phyloP scores from a whole-genome alignment of 2,329 filamentous ascomycete genomes.

The Penicillium oxalicum region DNA sequence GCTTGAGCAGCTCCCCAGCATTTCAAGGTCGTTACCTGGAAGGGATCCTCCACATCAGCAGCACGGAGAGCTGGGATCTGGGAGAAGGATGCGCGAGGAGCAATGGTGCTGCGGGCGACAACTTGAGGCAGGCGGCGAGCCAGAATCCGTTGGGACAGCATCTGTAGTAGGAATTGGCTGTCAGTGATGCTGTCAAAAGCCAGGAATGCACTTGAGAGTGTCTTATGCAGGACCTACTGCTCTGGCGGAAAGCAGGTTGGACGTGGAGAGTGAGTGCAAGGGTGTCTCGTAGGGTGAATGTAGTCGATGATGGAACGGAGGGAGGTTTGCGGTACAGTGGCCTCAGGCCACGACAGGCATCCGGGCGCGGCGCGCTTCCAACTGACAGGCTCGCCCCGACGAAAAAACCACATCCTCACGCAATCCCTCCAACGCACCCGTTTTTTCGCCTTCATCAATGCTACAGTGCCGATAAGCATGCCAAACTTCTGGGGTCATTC shows the following conservation, averaged over 20 bases:
- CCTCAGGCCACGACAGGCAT: constrained; percentile 14
- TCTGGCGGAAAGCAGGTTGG: constrained; percentile 19
- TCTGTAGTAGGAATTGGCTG: constrained; percentile 28
- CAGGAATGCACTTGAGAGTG: background rate
- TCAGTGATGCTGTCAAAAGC: constrained; percentile 1
- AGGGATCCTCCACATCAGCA: constrained; percentile 37
- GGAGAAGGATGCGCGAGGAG: constrained; percentile 39
- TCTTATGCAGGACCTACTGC: constrained; percentile 18
- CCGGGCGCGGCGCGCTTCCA: constrained; percentile 27
- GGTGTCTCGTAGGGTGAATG: constrained; percentile 17
- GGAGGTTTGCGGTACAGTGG: constrained; percentile 23
- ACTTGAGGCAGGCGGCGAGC: constrained; percentile 39
- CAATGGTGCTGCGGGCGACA: constrained; percentile 33
- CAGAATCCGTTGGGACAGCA: constrained; percentile 43
- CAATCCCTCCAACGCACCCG: constrained; percentile 26
- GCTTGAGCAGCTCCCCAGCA: background rate
- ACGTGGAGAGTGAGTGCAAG: constrained; percentile 16
- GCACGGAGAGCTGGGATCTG: constrained; percentile 35
- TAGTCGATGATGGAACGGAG: constrained; percentile 25
- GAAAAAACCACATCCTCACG: constrained; percentile 40
- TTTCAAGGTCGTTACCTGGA: constrained; percentile 33
- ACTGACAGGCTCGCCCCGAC: constrained; percentile 25
- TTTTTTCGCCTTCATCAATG: constrained; percentile 35
- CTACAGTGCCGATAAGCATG: constrained; percentile 40
- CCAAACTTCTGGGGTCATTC: constrained; percentile 38